These are phyloP conservation scores for Diutina pseudorugosa DNA, from an alignment of 1,139 yeast genomes.

Conservation along the genomic window DNA sequence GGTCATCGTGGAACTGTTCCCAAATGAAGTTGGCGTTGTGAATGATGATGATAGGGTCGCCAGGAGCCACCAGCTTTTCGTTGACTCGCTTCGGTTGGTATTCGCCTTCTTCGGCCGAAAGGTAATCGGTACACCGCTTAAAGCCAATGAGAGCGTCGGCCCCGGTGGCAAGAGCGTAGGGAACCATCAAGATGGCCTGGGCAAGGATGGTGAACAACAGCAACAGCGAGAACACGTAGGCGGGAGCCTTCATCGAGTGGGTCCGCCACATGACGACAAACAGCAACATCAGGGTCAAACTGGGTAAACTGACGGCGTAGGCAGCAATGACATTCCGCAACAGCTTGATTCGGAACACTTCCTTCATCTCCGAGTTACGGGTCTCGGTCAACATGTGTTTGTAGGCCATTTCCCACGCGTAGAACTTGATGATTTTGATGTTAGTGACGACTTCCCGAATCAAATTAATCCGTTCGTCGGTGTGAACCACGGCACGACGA, in stretches of 20 bases:
- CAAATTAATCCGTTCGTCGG: conserved; percentile 29
- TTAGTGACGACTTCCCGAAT: conserved; percentile 33
- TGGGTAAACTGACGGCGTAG: conserved; percentile 34
- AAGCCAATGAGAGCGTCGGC: conserved; percentile 45
- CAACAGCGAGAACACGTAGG: conserved; percentile 35
- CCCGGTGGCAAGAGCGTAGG: conserved; percentile 41
- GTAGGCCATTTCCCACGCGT: conserved; percentile 39
- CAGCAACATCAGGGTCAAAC: conserved; percentile 27
- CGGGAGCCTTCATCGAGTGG: conserved; percentile 14
- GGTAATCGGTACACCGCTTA: conserved; percentile 13
- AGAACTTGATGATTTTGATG: conserved; percentile 32
- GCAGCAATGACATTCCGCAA: conserved; percentile 35
- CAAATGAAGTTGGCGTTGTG: conserved; percentile 11
- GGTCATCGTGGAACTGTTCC: conserved; percentile 17
- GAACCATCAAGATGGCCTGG: conserved; percentile 38
- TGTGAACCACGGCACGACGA: background rate
- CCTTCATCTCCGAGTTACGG: conserved; percentile 28
- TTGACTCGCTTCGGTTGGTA: background rate
- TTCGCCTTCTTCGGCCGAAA: background rate
- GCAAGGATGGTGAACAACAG: conserved; percentile 40
- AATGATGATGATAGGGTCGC: background rate
- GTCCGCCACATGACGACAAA: conserved; percentile 35
- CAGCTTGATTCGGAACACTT: conserved; percentile 30
- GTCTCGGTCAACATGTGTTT: conserved; percentile 22
- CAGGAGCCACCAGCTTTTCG: background rate